Base-by-base conservation (phyloP, 2,329 filamentous ascomycete genomes). In the Colletotrichum siamense region DNA sequence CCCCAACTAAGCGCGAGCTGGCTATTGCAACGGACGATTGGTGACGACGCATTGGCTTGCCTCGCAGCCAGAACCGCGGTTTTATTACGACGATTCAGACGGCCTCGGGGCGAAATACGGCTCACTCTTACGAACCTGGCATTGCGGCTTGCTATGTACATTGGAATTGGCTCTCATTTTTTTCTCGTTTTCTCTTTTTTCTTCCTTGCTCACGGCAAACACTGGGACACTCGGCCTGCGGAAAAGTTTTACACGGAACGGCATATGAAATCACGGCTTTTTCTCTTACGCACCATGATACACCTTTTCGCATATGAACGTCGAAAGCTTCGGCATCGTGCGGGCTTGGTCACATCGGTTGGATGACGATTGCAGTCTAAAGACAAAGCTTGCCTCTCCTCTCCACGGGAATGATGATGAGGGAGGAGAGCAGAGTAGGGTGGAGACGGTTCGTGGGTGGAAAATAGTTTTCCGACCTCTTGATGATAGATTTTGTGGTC, bases 1-100 rank as follows among this genome's bases (percentile, higher is more conserved):
- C 94, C 95, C 96, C 83, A 96, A 94, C 86, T 90, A 89, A 87
- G 81, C 59, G 32, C 30, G 12, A 32, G 59, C 77, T 79, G 28
- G 32, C 34, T 32, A 64, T 24, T 64, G 59, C 71, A 55, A 71
- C 52, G 71, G 57, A 57, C 36, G 63, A 75, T 76, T 72, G 72
- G 77, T 69, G 77, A 77, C 69, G 75, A 77, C 69, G 44, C 44
- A 49, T 78, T 65, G 44, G 63, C 69, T 64, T 77, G 66, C 71
- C 69, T 34, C 66, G 22, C 15, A 34, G 74, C 64, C 15, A 69
- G 73, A 44, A 36, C 62, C 69, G 30, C 44, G 24, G 49, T 75
- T 71, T 75, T 28, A 69, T 59, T 28, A 36, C 64, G 63, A 73
- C 64, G 59, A n/a, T 65, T 69, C 57, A 36, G 59, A 76, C 49